phyloP scores from a whole-genome alignment of 192 early-diverging fungal species.

The Paraglomus brasilianum region DNA sequence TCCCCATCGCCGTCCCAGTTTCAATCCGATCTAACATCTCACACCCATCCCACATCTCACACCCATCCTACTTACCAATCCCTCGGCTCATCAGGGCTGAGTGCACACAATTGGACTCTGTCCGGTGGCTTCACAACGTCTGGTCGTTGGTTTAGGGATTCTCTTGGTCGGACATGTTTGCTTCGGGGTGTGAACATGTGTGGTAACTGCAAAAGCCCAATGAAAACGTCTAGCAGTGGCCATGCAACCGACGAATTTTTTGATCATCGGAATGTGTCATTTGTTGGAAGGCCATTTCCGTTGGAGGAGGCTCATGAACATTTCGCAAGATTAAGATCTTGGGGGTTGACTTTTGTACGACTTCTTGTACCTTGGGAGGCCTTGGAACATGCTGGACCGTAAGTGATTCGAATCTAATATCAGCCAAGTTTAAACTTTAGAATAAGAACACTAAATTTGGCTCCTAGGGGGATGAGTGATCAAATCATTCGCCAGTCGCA shows the following conservation, averaged over 20 bases:
- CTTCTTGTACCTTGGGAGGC: slow-evolving; percentile 82
- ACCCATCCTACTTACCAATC: background rate
- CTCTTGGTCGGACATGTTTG: slow-evolving; percentile 55
- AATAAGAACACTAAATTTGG: too few relatives aligned
- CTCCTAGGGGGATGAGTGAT: too few relatives aligned
- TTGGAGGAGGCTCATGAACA: slow-evolving; percentile 73
- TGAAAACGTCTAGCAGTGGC: slow-evolving; percentile 61
- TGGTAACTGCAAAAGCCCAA: slow-evolving; percentile 76
- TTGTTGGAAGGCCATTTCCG: slow-evolving; percentile 76
- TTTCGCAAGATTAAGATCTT: slow-evolving; percentile 65
- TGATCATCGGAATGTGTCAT: slow-evolving; percentile 72
- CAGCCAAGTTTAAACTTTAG: too few relatives aligned
- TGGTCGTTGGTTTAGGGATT: slow-evolving; percentile 54
- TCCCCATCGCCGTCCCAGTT: slow-evolving; percentile 16
- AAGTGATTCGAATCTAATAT: slow-evolving; percentile 16
- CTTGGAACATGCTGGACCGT: slow-evolving; percentile 74
- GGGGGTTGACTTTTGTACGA: slow-evolving; percentile 82
- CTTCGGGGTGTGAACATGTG: slow-evolving; percentile 80
- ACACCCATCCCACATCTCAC: background rate
- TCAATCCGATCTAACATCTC: background rate
- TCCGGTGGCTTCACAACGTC: slow-evolving; percentile 33
- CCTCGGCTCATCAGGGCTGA: slow-evolving; percentile 31
- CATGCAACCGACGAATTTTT: slow-evolving; percentile 65
- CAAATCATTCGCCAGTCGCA: too few relatives aligned
- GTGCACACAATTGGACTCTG: slow-evolving; percentile 44